These are phyloP conservation scores for Chalciporus piperatus DNA, from an alignment of 768 basidiomycete species.

Conservation along the genomic window DNA sequence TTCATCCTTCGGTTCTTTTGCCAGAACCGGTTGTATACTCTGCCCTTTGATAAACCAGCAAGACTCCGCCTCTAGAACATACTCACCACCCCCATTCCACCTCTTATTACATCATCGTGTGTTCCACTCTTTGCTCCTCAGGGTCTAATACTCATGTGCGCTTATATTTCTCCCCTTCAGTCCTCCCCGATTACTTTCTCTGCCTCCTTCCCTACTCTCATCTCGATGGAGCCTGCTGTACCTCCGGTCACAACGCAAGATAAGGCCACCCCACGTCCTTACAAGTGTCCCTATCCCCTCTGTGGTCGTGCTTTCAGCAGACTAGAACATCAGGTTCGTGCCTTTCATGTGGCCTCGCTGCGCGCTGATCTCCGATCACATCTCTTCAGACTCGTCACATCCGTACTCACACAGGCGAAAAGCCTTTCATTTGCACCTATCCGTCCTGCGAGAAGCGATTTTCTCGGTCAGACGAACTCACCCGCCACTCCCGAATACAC, in stretches of 20 bases:
- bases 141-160: slow-evolving; percentile 22
- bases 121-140: slow-evolving; percentile 16
- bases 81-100: slow-evolving; percentile 9
- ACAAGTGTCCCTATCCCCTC: slow-evolving; percentile 91
- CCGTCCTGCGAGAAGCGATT: slow-evolving; percentile 98
- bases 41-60: slow-evolving; percentile 21
- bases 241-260: slow-evolving; percentile 25
- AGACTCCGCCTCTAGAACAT: slow-evolving; percentile 18
- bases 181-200: slow-evolving; percentile 12
- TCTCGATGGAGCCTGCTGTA: slow-evolving; percentile 23
- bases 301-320: slow-evolving; percentile 96
- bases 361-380: slow-evolving; percentile 18
- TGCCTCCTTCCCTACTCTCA: slow-evolving; percentile 7
- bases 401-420: slow-evolving; percentile 97
- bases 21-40: slow-evolving; percentile 19
- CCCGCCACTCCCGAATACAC: slow-evolving; percentile 93
- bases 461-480: slow-evolving; percentile 97
- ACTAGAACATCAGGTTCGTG: slow-evolving; percentile 87
- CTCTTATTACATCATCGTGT: slow-evolving; percentile 20
- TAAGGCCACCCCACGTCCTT: slow-evolving; percentile 63
- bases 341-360: slow-evolving; percentile 7
- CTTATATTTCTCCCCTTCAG: slow-evolving; percentile 29
- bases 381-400: slow-evolving; percentile 85
- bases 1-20: slow-evolving; percentile 22
- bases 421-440: slow-evolving; percentile 90